Conservation (phyloP, 2,329 filamentous ascomycete species). For the Diplodia scrobiculata region DNA sequence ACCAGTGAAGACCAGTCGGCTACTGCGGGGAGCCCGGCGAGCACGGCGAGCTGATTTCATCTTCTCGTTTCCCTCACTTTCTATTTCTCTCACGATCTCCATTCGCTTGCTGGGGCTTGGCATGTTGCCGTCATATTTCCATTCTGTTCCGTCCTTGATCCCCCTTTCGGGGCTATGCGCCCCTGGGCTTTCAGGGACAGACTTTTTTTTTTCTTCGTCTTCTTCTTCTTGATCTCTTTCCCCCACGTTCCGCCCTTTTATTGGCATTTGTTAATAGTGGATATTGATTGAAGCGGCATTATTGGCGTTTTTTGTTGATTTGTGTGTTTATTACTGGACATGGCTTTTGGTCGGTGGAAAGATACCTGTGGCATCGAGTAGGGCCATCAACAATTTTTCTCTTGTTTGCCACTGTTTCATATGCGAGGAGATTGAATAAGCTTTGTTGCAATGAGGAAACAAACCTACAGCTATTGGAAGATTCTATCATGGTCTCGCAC, state of each 20-base stretch:
- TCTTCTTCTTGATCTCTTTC: not conserved
- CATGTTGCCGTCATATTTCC: not conserved
- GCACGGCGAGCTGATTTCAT: constrained; percentile 8
- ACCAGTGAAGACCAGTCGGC: not conserved
- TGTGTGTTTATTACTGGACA: not conserved
- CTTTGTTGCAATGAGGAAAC: too few species aligned
- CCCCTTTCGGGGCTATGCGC: not conserved
- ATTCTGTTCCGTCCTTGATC: not conserved
- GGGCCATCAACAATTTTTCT: not conserved
- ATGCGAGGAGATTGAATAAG: too few species aligned
- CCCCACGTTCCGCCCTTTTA: not conserved
- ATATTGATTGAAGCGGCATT: constrained; percentile 11
- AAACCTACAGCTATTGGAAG: too few species aligned
- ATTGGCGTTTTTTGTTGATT: not conserved
- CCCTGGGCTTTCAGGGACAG: not conserved
- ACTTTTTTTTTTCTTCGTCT: too few species aligned
- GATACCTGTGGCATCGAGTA: not conserved
- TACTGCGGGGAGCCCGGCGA: constrained; percentile 10
- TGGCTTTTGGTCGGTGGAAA: not conserved
- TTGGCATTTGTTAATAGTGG: not conserved
- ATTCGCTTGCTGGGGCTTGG: not conserved
- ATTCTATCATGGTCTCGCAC: too few species aligned
- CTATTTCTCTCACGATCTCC: not conserved
- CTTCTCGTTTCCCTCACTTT: not conserved
- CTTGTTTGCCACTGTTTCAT: not conserved